Base-by-base conservation (phyloP, 257 asterid species). In the Solanum paucissectum region DNA sequence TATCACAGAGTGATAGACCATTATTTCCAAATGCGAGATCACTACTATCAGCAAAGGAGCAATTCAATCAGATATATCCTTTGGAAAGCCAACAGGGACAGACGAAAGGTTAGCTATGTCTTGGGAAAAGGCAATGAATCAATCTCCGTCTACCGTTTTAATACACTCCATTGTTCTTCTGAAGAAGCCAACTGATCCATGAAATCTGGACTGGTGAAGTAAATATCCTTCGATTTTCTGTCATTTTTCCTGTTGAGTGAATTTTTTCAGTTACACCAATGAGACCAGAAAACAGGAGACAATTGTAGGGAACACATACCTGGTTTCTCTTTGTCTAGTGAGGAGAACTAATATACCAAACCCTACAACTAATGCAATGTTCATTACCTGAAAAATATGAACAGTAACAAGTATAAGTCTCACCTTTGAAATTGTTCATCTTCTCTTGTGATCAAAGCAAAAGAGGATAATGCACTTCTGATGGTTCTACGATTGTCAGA, bases 291-390 rank as follows among this genome's bases (percentile, higher is more conserved):
- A 18, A 64, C 81, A 66, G 33, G 68, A 42, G 34, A 13, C 12
- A n/a, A 27, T 14, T 46, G 32, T 25, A 40, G 13, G 33, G 29
- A 76, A 60, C 12, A 32, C 32, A 25, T 23, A 93, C 96, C 95
- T 87, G 60, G 98, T 96, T 90, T 95, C 98, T 89, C 91, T 94
- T 89, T 97, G 94, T 88, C 98, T 93, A 85, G 96, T 95, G 83
- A 97, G 91, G 84, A 95, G 88, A 91, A 95, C 98, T 86, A 97
- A 92, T 37, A 91, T 89, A 85, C 98, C 98, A 86, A 95, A 97
- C 71, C 98, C 98, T 90, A 95, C 90, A 68, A 95, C 89, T 60
- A 91, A 89, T 14, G 92, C 98, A 85, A 95, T 55, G 87, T 94
- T 97, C 69, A 95, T 86, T 68, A 91, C 94, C 99, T 95, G 93